A percentile compares a stretch with the other conserved stretches of the same genome.
Conservation (phyloP, 2,329 filamentous ascomycete species). For the Ceratocystis destructans region DNA sequence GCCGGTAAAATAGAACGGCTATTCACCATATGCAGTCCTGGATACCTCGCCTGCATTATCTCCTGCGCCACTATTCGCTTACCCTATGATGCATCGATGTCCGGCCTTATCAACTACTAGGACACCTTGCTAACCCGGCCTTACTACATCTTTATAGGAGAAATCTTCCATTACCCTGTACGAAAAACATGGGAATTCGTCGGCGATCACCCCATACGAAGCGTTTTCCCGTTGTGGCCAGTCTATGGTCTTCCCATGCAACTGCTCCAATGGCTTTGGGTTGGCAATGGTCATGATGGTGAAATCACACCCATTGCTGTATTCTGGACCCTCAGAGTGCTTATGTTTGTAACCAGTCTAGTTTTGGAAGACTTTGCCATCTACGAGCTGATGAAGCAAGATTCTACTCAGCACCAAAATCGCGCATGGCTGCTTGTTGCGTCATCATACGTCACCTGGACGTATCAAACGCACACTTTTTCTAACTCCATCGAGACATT, state of each 20-base stretch:
- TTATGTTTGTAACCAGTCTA: constrained; percentile 94
- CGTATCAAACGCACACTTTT: constrained; percentile 95
- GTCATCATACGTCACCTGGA: constrained; percentile 97
- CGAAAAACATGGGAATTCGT: constrained; percentile 95
- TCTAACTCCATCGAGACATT: constrained; percentile 95
- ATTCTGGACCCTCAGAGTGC: constrained; percentile 74
- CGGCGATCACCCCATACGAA: constrained; percentile 73
- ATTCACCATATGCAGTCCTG: background rate
- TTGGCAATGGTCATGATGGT: constrained; percentile 47
- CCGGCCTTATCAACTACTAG: background rate
- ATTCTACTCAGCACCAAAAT: constrained; percentile 55
- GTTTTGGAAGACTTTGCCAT: constrained; percentile 97
- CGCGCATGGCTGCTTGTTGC: constrained; percentile 72
- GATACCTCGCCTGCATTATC: background rate
- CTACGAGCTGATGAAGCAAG: constrained; percentile 59
- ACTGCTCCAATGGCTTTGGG: constrained; percentile 81
- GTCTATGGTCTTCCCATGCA: constrained; percentile 91
- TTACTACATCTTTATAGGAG: constrained; percentile 40
- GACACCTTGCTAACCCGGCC: constrained; percentile 5
- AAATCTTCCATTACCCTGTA: constrained; percentile 84
- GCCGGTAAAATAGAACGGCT: background rate
- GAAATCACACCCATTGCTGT: constrained; percentile 71
- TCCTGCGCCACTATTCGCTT: background rate
- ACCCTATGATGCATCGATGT: background rate
- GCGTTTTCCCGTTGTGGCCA: constrained; percentile 92